Evolutionary conservation across 2,329 filamentous ascomycete species (phyloP), one percentile per base, ranked within the genome.

Genomic region (Tolypocladium album): DNA sequence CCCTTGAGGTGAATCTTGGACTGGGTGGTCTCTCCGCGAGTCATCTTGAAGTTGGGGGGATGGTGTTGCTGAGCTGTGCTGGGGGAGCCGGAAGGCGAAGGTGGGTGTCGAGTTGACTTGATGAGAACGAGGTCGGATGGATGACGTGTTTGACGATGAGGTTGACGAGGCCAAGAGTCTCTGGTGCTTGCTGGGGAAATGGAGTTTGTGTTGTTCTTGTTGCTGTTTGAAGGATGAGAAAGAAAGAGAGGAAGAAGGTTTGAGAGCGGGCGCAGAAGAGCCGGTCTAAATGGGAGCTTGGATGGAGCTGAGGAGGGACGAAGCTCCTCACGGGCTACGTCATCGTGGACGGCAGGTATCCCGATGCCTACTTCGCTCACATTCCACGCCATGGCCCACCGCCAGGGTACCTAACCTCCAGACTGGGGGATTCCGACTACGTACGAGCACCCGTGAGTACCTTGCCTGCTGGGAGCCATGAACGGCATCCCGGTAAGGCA

Each of bases 1-100:
- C 90, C 91, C 83, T 92, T 89, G 86, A 85, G 92, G 84, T 93
- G 88, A 77, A 96, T 83, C 80, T 94, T 95, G 78, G 80, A 81
- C 74, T 87, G 83, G 62, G 75, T 72, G 65, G 82, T 81, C 78
- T 90, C 88, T 78, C 87, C 88, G 73, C 87, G 87, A 74, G 85
- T 76, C 88, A 90, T 91, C 63, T 69, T 82, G 74, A 63, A 58
- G 58, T 58, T 60, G 71, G 63, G 50, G 17, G n/a, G 31, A 45
- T 31, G 38, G 17, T 60, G 52, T 55, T 40, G 58, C 36, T 55
- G 60, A 24, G 34, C 36, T 40, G 53, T 17, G 55, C 36, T 38
- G 38, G 12, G 55, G 12, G 55, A 17, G 45, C 43, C 43, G 62
- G 55, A 42, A 39, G 52, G 59, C 39, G 62, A 60, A 61, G 45